phyloP scores from a whole-genome alignment of 805 yeast genomes.

The Spathaspora sp. region DNA sequence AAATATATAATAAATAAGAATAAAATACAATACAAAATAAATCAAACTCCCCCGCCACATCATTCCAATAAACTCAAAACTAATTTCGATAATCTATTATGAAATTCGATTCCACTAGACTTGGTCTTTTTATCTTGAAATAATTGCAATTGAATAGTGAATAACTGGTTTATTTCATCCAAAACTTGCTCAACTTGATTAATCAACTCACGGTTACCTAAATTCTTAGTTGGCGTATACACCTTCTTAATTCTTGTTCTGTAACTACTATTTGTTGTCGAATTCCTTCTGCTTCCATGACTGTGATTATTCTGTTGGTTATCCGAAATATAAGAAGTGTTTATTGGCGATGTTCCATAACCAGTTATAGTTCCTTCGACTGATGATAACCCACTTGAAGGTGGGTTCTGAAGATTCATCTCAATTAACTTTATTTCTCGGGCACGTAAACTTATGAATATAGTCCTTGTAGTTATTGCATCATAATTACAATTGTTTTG shows the following conservation, averaged over 20 bases:
- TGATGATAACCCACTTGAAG: background rate
- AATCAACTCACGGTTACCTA: conserved; percentile 28
- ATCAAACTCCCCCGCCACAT: background rate
- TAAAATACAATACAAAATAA: background rate
- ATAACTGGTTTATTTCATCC: conserved; percentile 21
- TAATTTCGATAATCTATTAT: conserved; percentile 14
- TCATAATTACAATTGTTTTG: conserved; percentile 33
- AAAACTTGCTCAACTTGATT: conserved; percentile 23
- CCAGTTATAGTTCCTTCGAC: background rate
- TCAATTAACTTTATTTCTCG: conserved; percentile 44
- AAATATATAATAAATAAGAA: background rate
- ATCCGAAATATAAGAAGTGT: conserved; percentile 1
- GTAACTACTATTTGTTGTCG: conserved; percentile 16
- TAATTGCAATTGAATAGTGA: conserved; percentile 8
- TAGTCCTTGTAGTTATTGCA: conserved; percentile 30
- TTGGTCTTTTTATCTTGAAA: conserved; percentile 6
- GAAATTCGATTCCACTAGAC: conserved; percentile 12
- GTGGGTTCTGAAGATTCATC: conserved; percentile 24
- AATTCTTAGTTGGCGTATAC: conserved; percentile 28
- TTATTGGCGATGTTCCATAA: background rate
- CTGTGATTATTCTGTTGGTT: background rate
- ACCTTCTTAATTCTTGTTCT: conserved; percentile 35
- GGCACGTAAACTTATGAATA: conserved; percentile 42
- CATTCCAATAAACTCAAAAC: conserved; percentile 8
- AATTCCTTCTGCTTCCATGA: conserved; percentile 1